Evolutionary conservation across 768 basidiomycete species (phyloP).

Genomic region (Nevesoporus exiguus): DNA sequence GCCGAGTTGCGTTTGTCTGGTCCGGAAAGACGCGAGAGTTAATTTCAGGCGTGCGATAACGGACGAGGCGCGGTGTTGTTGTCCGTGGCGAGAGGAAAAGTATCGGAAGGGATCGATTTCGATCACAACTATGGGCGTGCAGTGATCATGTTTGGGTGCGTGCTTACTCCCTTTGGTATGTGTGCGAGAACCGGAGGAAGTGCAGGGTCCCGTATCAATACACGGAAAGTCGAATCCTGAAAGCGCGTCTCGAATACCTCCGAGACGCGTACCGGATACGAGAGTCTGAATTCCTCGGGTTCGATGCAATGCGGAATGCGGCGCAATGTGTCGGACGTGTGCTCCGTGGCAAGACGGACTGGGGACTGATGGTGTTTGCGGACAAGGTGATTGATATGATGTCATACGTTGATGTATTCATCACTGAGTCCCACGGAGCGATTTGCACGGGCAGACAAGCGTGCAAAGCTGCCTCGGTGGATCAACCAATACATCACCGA

Average conservation of each 20-base stretch:
- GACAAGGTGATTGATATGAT: conserved; percentile 72
- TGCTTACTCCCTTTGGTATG: conserved; percentile 1
- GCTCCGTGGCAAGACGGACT: conserved; percentile 96
- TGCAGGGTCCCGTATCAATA: conserved; percentile 92
- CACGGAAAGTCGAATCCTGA: conserved; percentile 95
- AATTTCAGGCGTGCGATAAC: conserved; percentile 88
- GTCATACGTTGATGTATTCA: background rate
- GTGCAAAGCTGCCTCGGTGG: conserved; percentile 96
- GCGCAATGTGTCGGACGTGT: conserved; percentile 99
- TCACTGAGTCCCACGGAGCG: conserved; percentile 47
- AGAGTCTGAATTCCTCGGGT: conserved; percentile 97
- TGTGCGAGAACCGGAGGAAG: background rate
- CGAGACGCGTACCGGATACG: conserved; percentile 98
- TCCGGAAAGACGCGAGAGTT: background rate
- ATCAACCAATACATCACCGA: conserved; percentile 99
- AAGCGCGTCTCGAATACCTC: conserved; percentile 94
- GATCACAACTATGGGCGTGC: conserved; percentile 99
- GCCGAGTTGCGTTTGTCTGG: conserved; percentile 2
- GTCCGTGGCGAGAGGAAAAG: conserved; percentile 97
- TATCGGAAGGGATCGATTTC: conserved; percentile 99
- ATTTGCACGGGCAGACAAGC: conserved; percentile 88
- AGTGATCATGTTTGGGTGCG: conserved; percentile 98
- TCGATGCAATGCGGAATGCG: conserved; percentile 99
- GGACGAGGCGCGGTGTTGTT: conserved; percentile 94
- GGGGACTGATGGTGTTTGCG: conserved; percentile 99